A percentile compares a stretch with the other conserved stretches of the same genome.
These are phyloP conservation scores for Quercus engelmannii DNA, from an alignment of 306 rosid genomes.

Conservation along the genomic window DNA sequence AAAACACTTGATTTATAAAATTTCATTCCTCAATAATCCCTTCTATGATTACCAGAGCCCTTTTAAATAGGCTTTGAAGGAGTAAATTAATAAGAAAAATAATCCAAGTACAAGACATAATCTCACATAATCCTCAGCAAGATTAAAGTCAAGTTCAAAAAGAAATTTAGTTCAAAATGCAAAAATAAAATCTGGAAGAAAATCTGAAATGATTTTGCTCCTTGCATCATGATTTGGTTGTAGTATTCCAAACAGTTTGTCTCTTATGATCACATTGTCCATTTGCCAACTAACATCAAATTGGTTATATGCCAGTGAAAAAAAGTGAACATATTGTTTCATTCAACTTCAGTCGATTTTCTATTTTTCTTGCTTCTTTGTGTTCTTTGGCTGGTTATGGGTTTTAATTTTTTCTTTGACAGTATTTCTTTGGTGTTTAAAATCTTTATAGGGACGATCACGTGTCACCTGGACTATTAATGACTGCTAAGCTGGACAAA, in stretches of 20 bases:
- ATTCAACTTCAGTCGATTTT: neutral
- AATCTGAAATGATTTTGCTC: no score
- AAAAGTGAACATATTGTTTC: neutral
- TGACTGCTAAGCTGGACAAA: constrained; percentile 28
- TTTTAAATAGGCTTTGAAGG: no score
- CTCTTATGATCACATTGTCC: neutral
- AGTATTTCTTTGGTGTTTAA: constrained; percentile 15
- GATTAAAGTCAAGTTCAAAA: no score
- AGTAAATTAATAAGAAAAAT: no score
- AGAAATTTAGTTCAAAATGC: no score
- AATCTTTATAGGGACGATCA: constrained; percentile 47
- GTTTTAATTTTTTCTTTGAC: constrained; percentile 19
- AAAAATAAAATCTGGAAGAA: no score
- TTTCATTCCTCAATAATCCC: no score
- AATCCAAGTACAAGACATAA: no score
- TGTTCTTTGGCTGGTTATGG: constrained; percentile 3
- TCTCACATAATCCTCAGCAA: no score
- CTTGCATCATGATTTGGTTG: neutral
- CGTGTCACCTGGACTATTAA: constrained; percentile 33
- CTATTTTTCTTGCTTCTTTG: neutral
- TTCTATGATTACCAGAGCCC: no score
- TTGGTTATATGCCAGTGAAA: neutral
- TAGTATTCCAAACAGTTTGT: neutral
- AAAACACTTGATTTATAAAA: neutral
- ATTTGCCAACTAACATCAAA: neutral